A percentile compares a stretch with the other conserved stretches of the same genome.
These are phyloP conservation scores for Annulohypoxylon stygium DNA, from an alignment of 495 filamentous ascomycete genomes.

Conservation along the genomic window DNA sequence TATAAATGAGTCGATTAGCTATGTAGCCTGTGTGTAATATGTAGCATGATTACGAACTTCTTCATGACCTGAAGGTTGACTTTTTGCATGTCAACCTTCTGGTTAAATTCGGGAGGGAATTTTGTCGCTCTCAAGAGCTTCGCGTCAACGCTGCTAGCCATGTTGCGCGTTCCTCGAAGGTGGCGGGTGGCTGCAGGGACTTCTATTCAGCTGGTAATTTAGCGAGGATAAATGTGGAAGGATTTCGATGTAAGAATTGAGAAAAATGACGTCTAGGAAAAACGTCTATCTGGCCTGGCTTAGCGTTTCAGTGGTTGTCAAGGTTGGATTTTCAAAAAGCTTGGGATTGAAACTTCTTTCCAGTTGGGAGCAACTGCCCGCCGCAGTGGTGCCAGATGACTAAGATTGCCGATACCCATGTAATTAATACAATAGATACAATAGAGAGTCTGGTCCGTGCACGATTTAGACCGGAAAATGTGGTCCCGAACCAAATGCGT, in stretches of 20 bases:
- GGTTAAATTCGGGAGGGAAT: constrained; percentile 92
- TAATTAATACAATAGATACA: not conserved
- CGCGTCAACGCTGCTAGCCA: constrained; percentile 83
- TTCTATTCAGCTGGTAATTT: constrained; percentile 1
- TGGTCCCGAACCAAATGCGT: constrained; percentile 4
- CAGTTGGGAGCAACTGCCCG: constrained; percentile 26
- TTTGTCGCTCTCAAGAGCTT: constrained; percentile 91
- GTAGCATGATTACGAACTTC: constrained; percentile 69
- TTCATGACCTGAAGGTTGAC: constrained; percentile 98
- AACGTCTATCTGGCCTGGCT: constrained; percentile 31
- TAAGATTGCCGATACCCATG: constrained; percentile 18
- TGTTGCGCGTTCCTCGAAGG: constrained; percentile 50
- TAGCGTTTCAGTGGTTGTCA: constrained; percentile 34
- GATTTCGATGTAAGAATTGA: constrained; percentile 21
- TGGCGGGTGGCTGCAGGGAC: not conserved
- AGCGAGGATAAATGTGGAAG: constrained; percentile 32
- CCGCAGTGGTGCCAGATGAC: constrained; percentile 14
- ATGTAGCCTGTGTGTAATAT: not conserved
- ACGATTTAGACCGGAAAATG: not conserved
- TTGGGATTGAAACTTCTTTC: constrained; percentile 25
- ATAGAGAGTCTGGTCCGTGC: constrained; percentile 1
- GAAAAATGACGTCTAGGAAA: constrained; percentile 52
- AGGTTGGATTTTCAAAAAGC: constrained; percentile 26
- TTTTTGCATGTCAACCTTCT: constrained; percentile 97
- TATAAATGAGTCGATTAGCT: constrained; percentile 57